Evolutionary conservation across 768 basidiomycete genomes (phyloP), one percentile per base, ranked within the genome.

Genomic region (Lenzites betulinus): DNA sequence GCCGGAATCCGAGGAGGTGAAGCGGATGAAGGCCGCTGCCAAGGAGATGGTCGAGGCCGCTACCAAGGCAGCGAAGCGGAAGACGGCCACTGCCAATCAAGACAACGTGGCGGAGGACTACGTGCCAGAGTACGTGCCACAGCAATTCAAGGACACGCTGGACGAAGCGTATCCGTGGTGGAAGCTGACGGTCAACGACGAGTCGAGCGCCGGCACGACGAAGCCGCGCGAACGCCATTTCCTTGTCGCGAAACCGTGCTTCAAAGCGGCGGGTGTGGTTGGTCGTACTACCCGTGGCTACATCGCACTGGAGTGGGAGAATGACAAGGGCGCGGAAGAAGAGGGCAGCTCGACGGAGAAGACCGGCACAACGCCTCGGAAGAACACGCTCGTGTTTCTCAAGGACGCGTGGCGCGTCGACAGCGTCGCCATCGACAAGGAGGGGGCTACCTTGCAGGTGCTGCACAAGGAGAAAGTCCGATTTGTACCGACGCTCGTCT

Each of bases 181-280:
- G n/a, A n/a, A n/a, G n/a, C n/a, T n/a, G n/a, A n/a, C n/a, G n/a
- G n/a, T n/a, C n/a, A n/a, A n/a, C n/a, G n/a, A n/a, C n/a, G n/a
- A n/a, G n/a, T n/a, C n/a, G n/a, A n/a, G n/a, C n/a, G n/a, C n/a
- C n/a, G n/a, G n/a, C n/a, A n/a, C n/a, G n/a, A n/a, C n/a, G n/a
- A n/a, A n/a, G n/a, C n/a, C n/a, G n/a, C n/a, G n/a, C n/a, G n/a
- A n/a, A n/a, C n/a, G 52, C 20, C 11, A 15, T n/a, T 59, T 53
- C 54, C 46, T 58, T 2, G 56, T 58, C 28, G 57, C 26, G 1
- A 42, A 50, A 8, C 57, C 57, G 12, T 30, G 30, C 25, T 58
- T 51, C 50, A n/a, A 12, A 11, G 38, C 57, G 8, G 82, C 82
- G 67, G 47, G 47, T 18, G 47, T 49, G 5, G 47, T 30, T 7